These are phyloP conservation scores for Ogataea angusta DNA, from an alignment of 805 yeast species.

Conservation along the genomic window DNA sequence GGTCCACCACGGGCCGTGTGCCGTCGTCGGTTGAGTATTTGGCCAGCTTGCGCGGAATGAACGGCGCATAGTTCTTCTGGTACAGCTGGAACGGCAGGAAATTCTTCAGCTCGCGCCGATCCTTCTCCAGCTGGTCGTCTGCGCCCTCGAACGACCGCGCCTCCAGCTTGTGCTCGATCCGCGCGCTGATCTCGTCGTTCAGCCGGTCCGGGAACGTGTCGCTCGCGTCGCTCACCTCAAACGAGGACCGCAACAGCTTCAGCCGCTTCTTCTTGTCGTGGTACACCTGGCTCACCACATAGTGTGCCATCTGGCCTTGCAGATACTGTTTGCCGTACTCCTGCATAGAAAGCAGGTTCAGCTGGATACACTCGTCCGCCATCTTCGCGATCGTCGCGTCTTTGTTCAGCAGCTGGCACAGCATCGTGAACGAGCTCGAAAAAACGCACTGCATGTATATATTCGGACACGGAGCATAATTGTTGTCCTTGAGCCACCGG, in stretches of 20 bases:
- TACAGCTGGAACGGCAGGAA: slow-evolving; percentile 12
- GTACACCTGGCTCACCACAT: slow-evolving; percentile 14
- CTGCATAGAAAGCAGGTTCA: slow-evolving; percentile 27
- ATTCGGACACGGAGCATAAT: slow-evolving; percentile 8
- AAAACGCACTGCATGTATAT: slow-evolving; percentile 35
- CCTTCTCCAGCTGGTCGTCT: slow-evolving; percentile 3
- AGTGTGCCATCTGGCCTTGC: slow-evolving; percentile 14
- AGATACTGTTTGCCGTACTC: slow-evolving; percentile 47
- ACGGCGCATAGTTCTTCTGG: slow-evolving; percentile 8
- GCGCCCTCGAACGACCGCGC: slow-evolving; percentile 1
- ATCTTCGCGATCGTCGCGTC: slow-evolving; percentile 11
- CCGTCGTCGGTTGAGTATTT: neutral
- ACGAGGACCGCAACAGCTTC: neutral
- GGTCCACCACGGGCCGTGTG: neutral
- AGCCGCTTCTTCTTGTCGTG: slow-evolving; percentile 8
- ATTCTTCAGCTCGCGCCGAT: neutral
- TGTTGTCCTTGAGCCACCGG: slow-evolving; percentile 45
- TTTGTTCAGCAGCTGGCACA: slow-evolving; percentile 46
- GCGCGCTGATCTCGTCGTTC: slow-evolving; percentile 1
- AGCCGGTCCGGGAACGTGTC: neutral
- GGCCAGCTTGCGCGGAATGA: slow-evolving; percentile 8
- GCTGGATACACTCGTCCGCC: slow-evolving; percentile 11
- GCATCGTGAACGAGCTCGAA: slow-evolving; percentile 61
- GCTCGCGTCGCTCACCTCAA: neutral
- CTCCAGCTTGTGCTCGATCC: slow-evolving; percentile 3